Percentiles rank a stretch among this genome's conserved stretches.
phyloP scores from a whole-genome alignment of 176 grass and related monocot species.

The Zoysia pacifica region DNA sequence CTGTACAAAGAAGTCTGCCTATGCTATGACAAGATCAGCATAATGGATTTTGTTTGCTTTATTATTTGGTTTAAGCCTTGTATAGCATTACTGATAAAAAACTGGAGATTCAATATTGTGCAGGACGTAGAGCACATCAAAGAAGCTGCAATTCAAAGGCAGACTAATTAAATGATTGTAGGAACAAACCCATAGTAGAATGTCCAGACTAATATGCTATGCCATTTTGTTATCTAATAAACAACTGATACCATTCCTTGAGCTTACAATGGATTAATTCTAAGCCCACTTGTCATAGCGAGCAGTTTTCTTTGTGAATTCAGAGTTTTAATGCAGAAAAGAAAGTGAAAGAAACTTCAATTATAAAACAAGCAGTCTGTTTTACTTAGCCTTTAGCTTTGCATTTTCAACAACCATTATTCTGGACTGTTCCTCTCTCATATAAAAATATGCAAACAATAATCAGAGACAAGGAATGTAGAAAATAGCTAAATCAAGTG shows the following conservation, averaged over 20 bases:
- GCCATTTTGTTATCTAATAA: neutral
- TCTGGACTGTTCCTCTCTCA: slow-evolving; percentile 2
- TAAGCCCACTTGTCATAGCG: neutral
- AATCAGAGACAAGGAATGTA: slow-evolving; percentile 11
- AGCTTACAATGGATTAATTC: neutral
- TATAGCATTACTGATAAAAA: neutral
- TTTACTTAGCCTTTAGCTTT: neutral
- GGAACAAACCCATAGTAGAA: too few relatives aligned
- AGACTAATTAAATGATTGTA: neutral
- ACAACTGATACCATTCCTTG: neutral
- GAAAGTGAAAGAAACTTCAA: too few relatives aligned
- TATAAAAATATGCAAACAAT: slow-evolving; percentile 28
- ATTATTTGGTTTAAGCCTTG: neutral
- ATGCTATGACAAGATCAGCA: neutral
- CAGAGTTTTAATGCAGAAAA: neutral
- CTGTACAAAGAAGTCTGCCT: neutral
- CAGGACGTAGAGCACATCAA: neutral
- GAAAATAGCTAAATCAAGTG: neutral
- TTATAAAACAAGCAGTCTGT: neutral
- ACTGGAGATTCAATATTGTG: neutral
- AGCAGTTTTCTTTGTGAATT: neutral
- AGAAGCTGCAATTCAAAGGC: neutral
- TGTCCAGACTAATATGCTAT: neutral
- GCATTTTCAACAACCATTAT: slow-evolving; percentile 2
- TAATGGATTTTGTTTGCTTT: neutral